A percentile compares a stretch with the other conserved stretches of the same genome.
Conservation (phyloP, 1,284 basidiomycete genomes). For the Heterobasidion occidentale region DNA sequence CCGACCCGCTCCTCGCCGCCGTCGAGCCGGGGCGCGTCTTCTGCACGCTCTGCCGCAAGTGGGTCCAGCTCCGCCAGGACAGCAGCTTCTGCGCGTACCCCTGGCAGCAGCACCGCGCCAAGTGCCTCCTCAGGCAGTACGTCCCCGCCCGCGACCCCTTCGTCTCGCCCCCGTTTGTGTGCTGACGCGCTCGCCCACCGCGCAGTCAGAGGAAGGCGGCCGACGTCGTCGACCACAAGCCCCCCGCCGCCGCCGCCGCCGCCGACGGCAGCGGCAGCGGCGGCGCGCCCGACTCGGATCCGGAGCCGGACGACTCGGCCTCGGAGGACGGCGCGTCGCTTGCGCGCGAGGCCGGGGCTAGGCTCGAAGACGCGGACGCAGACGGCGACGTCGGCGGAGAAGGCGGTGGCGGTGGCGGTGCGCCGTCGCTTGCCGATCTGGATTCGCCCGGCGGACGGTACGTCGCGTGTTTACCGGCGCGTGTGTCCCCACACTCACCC, state of each 20-base stretch:
- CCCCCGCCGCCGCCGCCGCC: constrained; percentile 1
- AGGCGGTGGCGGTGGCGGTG: background rate
- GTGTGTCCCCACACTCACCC: background rate
- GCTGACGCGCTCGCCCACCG: constrained; percentile 4
- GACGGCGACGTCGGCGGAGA: constrained; percentile 7
- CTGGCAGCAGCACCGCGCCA: constrained; percentile 67
- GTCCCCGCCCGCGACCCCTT: constrained; percentile 9
- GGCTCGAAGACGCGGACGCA: no score
- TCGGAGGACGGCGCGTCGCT: background rate
- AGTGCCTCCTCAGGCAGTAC: constrained; percentile 55
- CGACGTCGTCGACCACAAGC: constrained; percentile 12
- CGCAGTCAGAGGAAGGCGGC: constrained; percentile 6
- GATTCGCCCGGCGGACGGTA: constrained; percentile 51
- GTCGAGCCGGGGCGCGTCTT: constrained; percentile 72
- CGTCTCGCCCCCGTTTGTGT: constrained; percentile 13
- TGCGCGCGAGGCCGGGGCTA: no score
- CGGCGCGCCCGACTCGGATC: background rate
- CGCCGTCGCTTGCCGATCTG: constrained; percentile 39
- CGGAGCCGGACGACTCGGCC: background rate
- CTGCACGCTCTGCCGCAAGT: constrained; percentile 65
- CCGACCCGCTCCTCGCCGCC: constrained; percentile 51
- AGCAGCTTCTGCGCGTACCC: constrained; percentile 69
- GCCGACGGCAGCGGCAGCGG: constrained; percentile 11
- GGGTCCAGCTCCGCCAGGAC: constrained; percentile 72
- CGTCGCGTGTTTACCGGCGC: constrained; percentile 15